Evolutionary conservation across 2,329 filamentous ascomycete species (phyloP).

Genomic region (Fusarium neocosmosporiellum): DNA sequence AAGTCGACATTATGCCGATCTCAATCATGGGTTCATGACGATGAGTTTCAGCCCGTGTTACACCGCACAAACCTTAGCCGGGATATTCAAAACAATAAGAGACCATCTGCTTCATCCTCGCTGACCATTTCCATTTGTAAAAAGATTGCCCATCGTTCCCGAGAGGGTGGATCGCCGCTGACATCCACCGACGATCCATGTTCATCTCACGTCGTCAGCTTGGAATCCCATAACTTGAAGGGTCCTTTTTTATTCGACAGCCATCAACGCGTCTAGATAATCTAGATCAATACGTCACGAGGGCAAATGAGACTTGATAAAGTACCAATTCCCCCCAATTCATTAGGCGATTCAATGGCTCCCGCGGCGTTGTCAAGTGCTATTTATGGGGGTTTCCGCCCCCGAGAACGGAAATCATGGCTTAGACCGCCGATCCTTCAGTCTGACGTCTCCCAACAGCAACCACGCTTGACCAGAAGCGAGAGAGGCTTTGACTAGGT

Average conservation of each 20-base stretch:
- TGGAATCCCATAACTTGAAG: neutral
- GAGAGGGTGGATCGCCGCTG: slow-evolving; percentile 25
- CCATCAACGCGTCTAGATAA: neutral
- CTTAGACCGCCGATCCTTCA: slow-evolving; percentile 11
- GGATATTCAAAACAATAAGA: neutral
- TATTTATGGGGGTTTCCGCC: slow-evolving; percentile 1
- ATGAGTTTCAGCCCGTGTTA: neutral
- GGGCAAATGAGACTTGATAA: neutral
- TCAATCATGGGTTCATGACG: neutral
- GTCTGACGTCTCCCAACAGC: neutral
- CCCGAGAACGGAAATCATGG: slow-evolving; percentile 14
- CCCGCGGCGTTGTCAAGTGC: neutral
- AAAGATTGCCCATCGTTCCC: slow-evolving; percentile 2
- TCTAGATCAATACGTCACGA: neutral
- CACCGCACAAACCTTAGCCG: neutral
- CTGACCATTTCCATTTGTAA: slow-evolving; percentile 3
- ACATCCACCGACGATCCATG: slow-evolving; percentile 23
- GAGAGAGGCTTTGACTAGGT: neutral
- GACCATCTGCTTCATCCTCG: neutral
- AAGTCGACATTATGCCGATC: neutral
- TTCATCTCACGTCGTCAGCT: neutral
- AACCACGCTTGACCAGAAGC: neutral
- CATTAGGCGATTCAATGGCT: neutral
- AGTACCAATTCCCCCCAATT: neutral
- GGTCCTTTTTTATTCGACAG: neutral